phyloP scores from a whole-genome alignment of 2,329 filamentous ascomycete genomes.

The Diaporthe sp. region DNA sequence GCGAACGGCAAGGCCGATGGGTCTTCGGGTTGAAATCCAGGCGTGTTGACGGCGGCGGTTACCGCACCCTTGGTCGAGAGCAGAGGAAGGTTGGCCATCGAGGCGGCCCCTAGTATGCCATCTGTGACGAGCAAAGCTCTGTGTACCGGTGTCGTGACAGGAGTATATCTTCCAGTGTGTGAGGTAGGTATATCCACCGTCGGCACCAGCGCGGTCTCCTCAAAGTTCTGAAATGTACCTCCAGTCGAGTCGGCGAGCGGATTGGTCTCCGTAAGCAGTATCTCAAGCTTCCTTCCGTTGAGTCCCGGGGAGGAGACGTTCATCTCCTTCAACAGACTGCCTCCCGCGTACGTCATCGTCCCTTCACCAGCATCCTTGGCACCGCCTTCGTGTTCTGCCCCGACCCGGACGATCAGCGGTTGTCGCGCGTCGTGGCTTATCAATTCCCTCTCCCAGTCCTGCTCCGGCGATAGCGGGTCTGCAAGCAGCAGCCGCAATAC shows the following conservation, averaged over 20 bases:
- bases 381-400: slow-evolving; percentile 48
- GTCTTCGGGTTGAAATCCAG: slow-evolving; percentile 55
- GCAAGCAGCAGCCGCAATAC: slow-evolving; percentile 79
- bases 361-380: slow-evolving; percentile 52
- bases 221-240: slow-evolving; percentile 58
- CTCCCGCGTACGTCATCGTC: slow-evolving; percentile 54
- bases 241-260: slow-evolving; percentile 60
- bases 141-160: slow-evolving; percentile 86
- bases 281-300: slow-evolving; percentile 73
- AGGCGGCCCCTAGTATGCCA: slow-evolving; percentile 77
- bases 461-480: slow-evolving; percentile 74
- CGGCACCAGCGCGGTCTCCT: slow-evolving; percentile 81
- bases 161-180: slow-evolving; percentile 72
- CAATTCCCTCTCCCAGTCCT: slow-evolving; percentile 77
- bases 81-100: slow-evolving; percentile 60
- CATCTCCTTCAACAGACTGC: slow-evolving; percentile 68
- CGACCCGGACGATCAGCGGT: slow-evolving; percentile 75
- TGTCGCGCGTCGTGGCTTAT: slow-evolving; percentile 62
- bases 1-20: slow-evolving; percentile 60
- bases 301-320: slow-evolving; percentile 73
- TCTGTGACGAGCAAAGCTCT: slow-evolving; percentile 81
- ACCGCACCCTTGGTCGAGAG: slow-evolving; percentile 57
- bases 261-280: slow-evolving; percentile 69
- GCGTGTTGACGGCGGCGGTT: slow-evolving; percentile 71
- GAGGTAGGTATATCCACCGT: slow-evolving; percentile 78